Conservation (phyloP, 352 stramenopile genomes). For the Pelagophyceae sp. region DNA sequence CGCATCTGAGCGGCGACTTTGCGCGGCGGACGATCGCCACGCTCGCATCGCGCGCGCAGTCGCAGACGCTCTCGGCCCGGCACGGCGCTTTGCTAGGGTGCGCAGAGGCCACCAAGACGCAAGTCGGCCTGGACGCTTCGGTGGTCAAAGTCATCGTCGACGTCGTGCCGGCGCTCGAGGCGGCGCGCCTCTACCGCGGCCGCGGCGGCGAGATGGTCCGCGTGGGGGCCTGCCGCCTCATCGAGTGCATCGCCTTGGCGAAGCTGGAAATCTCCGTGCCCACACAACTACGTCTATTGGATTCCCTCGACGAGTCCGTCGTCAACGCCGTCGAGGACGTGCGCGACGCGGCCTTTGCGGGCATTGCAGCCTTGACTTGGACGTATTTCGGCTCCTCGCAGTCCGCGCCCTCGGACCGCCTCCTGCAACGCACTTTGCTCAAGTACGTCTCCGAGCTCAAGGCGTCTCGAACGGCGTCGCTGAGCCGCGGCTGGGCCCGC, state of each 20-base stretch:
- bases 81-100: constrained; percentile 85
- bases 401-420: constrained; percentile 44
- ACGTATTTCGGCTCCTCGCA: constrained; percentile 66
- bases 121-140: constrained; percentile 19
- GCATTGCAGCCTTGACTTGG: constrained; percentile 65
- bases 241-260: constrained; percentile 73
- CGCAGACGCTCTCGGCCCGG: constrained; percentile 72
- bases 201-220: constrained; percentile 90
- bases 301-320: constrained; percentile 64
- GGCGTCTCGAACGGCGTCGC: no score
- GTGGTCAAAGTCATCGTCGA: constrained; percentile 15
- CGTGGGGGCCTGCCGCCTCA: constrained; percentile 78
- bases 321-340: constrained; percentile 84
- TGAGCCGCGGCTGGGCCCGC: constrained; percentile 41
- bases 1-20: no score
- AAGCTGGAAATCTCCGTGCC: constrained; percentile 47
- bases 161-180: constrained; percentile 75
- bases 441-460: no score
- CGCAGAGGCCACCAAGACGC: constrained; percentile 58
- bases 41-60: no score
- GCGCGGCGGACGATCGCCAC: no score
- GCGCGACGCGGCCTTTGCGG: constrained; percentile 70
- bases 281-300: constrained; percentile 48
- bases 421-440: constrained; percentile 52
- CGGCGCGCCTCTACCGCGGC: constrained; percentile 84